Conservation (phyloP, 2,329 filamentous ascomycete genomes). For the Ophiostoma tasmaniense region DNA sequence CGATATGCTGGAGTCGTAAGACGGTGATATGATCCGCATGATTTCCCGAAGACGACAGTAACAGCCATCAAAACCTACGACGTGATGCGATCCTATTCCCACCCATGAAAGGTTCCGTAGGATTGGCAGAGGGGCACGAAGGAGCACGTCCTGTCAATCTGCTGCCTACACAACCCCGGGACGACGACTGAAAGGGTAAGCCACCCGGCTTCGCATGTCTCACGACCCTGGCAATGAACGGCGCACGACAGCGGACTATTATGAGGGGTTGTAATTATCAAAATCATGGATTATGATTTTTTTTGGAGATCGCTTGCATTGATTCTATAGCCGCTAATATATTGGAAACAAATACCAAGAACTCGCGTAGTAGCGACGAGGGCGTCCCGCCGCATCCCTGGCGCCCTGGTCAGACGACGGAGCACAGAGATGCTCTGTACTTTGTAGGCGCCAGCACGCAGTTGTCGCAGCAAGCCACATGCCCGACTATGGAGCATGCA, state of each 20-base stretch:
- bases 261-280: too few species aligned
- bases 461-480: not conserved
- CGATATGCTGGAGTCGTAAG: not conserved
- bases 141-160: not conserved
- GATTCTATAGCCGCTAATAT: not conserved
- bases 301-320: not conserved
- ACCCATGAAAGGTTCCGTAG: not conserved
- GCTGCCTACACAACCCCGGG: not conserved
- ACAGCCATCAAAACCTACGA: not conserved
- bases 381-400: not conserved
- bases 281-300: too few species aligned
- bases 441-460: not conserved
- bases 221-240: not conserved
- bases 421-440: not conserved
- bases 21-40: not conserved
- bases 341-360: conserved; percentile 5
- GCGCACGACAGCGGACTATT: not conserved
- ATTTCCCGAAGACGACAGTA: not conserved
- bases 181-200: not conserved
- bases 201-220: conserved; percentile 1
- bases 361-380: not conserved
- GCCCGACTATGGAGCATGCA: not conserved
- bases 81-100: not conserved
- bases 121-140: not conserved
- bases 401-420: not conserved